phyloP scores from a whole-genome alignment of 345 rosid genomes.

The Reutealis trisperma region DNA sequence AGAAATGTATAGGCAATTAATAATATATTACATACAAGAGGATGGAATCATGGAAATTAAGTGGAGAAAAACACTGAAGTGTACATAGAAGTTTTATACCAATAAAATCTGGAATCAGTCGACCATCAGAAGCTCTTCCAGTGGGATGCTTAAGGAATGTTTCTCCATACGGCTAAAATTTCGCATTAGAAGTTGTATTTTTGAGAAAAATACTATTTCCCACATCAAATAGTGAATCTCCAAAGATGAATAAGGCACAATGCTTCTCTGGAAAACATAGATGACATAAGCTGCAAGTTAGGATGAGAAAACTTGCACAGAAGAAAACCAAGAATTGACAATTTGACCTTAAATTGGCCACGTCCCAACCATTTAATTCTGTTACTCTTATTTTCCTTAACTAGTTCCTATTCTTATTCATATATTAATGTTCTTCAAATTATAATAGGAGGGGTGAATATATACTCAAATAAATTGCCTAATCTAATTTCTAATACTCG shows the following conservation, averaged over 20 bases:
- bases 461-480: too few species aligned
- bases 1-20: too few species aligned
- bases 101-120: slow-evolving; percentile 1
- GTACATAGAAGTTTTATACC: too few species aligned
- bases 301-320: neutral
- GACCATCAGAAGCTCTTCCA: neutral
- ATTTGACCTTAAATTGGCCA: too few species aligned
- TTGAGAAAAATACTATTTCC: neutral
- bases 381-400: too few species aligned
- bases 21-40: too few species aligned
- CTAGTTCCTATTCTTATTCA: too few species aligned
- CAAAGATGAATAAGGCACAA: neutral
- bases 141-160: slow-evolving; percentile 10
- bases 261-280: neutral
- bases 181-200: neutral
- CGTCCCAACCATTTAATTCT: too few species aligned
- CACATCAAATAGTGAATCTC: slow-evolving; percentile 9
- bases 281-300: slow-evolving; percentile 6
- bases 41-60: neutral
- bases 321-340: neutral
- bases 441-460: too few species aligned
- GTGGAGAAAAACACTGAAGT: too few species aligned
- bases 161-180: neutral
- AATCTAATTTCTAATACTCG: too few species aligned
- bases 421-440: too few species aligned